phyloP scores from a whole-genome alignment of 441 rosid species.

The California macrophylla region DNA sequence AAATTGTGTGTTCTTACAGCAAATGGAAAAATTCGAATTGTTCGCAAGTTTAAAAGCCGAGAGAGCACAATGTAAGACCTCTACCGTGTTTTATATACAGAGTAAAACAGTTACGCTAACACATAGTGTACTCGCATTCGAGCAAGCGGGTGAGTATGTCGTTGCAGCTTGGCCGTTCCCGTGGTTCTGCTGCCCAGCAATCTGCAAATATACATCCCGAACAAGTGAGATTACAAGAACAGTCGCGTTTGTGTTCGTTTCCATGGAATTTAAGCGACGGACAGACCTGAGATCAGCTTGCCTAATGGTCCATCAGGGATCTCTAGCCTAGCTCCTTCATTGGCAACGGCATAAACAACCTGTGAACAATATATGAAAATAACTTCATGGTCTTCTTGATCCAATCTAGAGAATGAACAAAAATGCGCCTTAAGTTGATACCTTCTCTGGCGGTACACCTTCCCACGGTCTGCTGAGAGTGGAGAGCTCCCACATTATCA shows the following conservation, averaged over 20 bases:
- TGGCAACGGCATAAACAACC: conserved; percentile 90
- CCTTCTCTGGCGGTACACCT: conserved; percentile 85
- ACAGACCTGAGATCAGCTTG: conserved; percentile 74
- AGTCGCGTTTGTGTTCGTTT: not conserved
- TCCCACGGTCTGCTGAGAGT: conserved; percentile 87
- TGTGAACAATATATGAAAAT: conserved; percentile 20
- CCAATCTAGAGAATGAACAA: not conserved
- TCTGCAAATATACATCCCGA: conserved; percentile 29
- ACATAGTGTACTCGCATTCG: conserved; percentile 69
- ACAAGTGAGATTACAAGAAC: not conserved
- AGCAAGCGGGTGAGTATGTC: conserved; percentile 69
- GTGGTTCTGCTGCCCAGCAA: conserved; percentile 78
- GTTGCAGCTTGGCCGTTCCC: conserved; percentile 75
- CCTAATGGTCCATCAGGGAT: conserved; percentile 84
- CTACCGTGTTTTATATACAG: conserved; percentile 45
- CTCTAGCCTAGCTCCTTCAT: conserved; percentile 77
- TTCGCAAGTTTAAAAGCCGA: conserved; percentile 33
- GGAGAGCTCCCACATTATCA: conserved; percentile 94
- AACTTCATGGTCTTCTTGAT: not conserved
- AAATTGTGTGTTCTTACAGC: conserved; percentile 28
- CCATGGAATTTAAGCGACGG: not conserved
- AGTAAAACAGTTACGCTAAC: conserved; percentile 27
- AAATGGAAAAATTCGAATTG: conserved; percentile 26
- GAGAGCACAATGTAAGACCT: conserved; percentile 30
- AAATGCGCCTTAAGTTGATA: too few species aligned